Conservation (phyloP, 768 basidiomycete species). For the Lenzites betulinus region DNA sequence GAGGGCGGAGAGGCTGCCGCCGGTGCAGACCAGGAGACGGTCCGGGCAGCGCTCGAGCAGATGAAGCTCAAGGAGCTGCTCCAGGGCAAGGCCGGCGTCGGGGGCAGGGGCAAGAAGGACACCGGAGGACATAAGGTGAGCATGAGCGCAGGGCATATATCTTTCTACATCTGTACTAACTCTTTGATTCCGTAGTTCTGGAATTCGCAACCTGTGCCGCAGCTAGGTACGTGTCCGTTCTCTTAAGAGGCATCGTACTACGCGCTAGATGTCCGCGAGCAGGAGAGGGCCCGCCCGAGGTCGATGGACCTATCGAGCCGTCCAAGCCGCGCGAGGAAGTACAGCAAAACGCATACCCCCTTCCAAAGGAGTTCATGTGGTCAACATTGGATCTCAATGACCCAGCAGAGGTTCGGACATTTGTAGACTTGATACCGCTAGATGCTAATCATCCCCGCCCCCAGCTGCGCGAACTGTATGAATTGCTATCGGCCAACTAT, state of each 20-base stretch:
- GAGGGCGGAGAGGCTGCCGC: conserved; percentile 47
- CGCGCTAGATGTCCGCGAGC: neutral
- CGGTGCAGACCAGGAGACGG: conserved; percentile 62
- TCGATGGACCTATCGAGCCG: conserved; percentile 90
- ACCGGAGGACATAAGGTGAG: conserved; percentile 87
- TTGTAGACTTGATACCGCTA: neutral
- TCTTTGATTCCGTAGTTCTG: conserved; percentile 68
- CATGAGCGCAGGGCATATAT: neutral
- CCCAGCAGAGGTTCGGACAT: conserved; percentile 57
- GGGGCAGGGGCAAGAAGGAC: conserved; percentile 76
- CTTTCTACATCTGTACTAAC: neutral
- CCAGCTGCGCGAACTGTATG: conserved; percentile 89
- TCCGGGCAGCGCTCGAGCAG: conserved; percentile 70
- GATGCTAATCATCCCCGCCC: neutral
- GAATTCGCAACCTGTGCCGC: conserved; percentile 97
- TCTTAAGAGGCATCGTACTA: neutral
- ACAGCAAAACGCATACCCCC: conserved; percentile 81
- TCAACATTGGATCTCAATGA: conserved; percentile 76
- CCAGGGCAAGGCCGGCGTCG: conserved; percentile 77
- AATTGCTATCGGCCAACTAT: conserved; percentile 89
- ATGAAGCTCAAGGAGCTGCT: conserved; percentile 84
- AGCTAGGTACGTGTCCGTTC: conserved; percentile 52
- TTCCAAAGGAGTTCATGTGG: conserved; percentile 96
- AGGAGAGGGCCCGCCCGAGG: conserved; percentile 66
- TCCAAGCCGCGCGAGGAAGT: conserved; percentile 76